Percentiles rank a stretch among this genome's conserved stretches.
Conservation (phyloP, 75 land plant species). For the Gnetum montanum region DNA sequence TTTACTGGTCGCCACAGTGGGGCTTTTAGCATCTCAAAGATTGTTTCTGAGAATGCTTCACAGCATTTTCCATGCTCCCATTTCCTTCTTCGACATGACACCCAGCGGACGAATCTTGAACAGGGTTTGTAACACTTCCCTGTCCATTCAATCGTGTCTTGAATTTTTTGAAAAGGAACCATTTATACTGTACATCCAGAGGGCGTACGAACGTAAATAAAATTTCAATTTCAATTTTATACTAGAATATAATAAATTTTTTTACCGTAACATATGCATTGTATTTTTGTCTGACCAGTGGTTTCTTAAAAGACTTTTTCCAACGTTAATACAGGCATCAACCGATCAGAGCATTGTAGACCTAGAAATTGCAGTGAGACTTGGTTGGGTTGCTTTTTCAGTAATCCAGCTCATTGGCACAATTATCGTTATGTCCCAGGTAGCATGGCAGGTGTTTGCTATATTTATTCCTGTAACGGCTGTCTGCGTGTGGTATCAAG, state of each 20-base stretch:
- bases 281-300: background rate
- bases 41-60: conserved; percentile 61
- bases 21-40: conserved; percentile 61
- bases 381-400: conserved; percentile 61
- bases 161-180: background rate
- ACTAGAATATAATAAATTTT: background rate
- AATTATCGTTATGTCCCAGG: conserved; percentile 77
- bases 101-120: conserved; percentile 89
- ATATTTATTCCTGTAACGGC: conserved; percentile 65
- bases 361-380: conserved; percentile 36
- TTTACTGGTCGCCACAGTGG: conserved; percentile 38
- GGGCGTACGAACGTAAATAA: background rate
- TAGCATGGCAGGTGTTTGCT: conserved; percentile 75
- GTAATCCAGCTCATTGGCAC: conserved; percentile 67
- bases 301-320: background rate
- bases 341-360: conserved; percentile 81
- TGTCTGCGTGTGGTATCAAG: conserved; percentile 65
- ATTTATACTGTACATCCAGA: background rate
- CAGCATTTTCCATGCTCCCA: conserved; percentile 69
- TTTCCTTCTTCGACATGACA: conserved; percentile 92
- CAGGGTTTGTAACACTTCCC: conserved; percentile 41
- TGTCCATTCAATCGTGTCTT: background rate
- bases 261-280: background rate
- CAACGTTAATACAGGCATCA: conserved; percentile 48
- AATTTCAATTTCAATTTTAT: background rate